phyloP scores from a whole-genome alignment of 495 filamentous ascomycete species.

The Penicillium maclennaniae region DNA sequence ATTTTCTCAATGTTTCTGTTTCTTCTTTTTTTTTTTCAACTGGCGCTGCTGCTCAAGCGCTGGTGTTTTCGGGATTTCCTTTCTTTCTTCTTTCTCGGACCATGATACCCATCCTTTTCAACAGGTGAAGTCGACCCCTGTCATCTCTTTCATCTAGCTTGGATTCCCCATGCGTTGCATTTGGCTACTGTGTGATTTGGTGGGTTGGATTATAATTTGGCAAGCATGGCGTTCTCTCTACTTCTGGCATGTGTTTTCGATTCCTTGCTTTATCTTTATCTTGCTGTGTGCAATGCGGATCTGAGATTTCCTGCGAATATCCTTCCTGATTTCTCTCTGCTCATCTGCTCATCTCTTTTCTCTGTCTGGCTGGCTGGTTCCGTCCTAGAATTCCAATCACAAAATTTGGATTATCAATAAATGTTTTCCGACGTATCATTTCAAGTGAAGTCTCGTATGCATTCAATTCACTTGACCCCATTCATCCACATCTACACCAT shows the following conservation, averaged over 20 bases:
- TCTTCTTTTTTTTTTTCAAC: conserved; percentile 7
- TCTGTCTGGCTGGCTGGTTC: not conserved
- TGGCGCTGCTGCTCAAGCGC: conserved; percentile 7
- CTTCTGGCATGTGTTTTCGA: not conserved
- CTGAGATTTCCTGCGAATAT: not conserved
- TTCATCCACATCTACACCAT: not conserved
- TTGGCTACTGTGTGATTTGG: not conserved
- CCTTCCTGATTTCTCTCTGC: not conserved
- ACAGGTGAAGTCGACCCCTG: not conserved
- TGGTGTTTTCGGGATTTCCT: not conserved
- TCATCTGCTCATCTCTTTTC: not conserved
- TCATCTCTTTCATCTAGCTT: not conserved
- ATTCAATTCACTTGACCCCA: not conserved
- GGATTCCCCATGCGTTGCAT: not conserved
- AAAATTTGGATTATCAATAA: not conserved
- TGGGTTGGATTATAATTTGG: not conserved
- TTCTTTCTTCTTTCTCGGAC: not conserved
- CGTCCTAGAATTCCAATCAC: not conserved
- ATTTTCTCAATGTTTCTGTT: conserved; percentile 27
- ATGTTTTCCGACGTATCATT: not conserved
- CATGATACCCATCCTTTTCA: conserved; percentile 20
- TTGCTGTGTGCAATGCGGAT: not conserved
- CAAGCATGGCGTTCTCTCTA: conserved; percentile 8
- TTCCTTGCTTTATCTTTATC: not conserved
- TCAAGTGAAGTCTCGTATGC: not conserved